Conservation (phyloP, 352 stramenopile genomes). For the Phytophthora hibernalis region DNA sequence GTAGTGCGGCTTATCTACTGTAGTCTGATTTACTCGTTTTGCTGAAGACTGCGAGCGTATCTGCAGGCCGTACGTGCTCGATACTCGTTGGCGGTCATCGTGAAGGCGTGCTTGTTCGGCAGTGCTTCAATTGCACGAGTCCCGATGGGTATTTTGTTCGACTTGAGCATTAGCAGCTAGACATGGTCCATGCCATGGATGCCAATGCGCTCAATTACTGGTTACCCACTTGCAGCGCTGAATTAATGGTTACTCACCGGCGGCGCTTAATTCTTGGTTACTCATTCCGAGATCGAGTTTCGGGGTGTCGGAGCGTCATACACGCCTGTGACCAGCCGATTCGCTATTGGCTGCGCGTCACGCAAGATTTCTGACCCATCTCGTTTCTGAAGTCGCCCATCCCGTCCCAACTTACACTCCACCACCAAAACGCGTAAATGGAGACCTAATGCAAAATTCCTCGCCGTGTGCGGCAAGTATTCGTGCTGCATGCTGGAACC, state of each 20-base stretch:
- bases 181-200: too few relatives aligned
- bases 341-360: neutral
- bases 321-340: neutral
- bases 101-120: slow-evolving; percentile 40
- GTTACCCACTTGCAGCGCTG: too few relatives aligned
- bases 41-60: slow-evolving; percentile 30
- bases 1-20: neutral
- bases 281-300: too few relatives aligned
- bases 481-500: neutral
- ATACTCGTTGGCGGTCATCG: slow-evolving; percentile 37
- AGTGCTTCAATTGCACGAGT: slow-evolving; percentile 36
- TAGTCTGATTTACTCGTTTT: slow-evolving; percentile 1
- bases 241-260: too few relatives aligned
- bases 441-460: neutral
- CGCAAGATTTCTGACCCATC: neutral
- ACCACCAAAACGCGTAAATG: neutral
- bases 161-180: slow-evolving; percentile 1
- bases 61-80: slow-evolving; percentile 23
- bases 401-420: too few relatives aligned
- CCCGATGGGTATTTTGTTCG: slow-evolving; percentile 34
- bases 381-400: too few relatives aligned
- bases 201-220: too few relatives aligned
- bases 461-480: neutral
- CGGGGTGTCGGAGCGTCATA: too few relatives aligned
- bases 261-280: too few relatives aligned